Evolutionary conservation across 257 asterid genomes (phyloP), one percentile per base, ranked within the genome.

Genomic region (Gynochthodes officinalis): DNA sequence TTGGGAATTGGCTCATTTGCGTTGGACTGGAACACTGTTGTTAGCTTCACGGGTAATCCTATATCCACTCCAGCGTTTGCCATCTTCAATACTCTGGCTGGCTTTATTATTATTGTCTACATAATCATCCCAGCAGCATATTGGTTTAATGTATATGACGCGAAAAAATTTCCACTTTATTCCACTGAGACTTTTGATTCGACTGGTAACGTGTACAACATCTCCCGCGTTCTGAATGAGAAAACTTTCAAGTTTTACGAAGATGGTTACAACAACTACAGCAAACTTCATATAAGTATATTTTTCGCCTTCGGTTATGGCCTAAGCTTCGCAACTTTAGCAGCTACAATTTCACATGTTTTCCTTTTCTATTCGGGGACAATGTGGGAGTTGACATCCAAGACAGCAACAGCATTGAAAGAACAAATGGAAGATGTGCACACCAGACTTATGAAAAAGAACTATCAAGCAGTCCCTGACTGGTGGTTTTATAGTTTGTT

Each of bases 401-500:
- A 89, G 70, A 67, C 90, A 7, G 79, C 74, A 76, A 77, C 49
- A 0, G 62, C 40, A 25, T 12, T 82, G 25, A 21, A 75, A 40
- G 75, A 71, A 14, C 79, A 77, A 27, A 19, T 35, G 6, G 21
- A 73, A 55, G 97, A 88, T 2, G 83, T 88, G 70, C 97, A 92
- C 75, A 79, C 91, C 0, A 85, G 88, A 30, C n/a, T 87, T 6
- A 92, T 92, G 97, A 86, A 81, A 84, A 82, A 58, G 75, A 73
- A 78, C 69, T 92, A 92, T 57, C 78, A 72, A 35, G 0, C 71
- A 0, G 96, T 92, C 37, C 97, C 96, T 0, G 64, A 57, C 10
- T 88, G 93, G 95, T 92, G 96, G 97, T 92, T 92, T 61, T 59
- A 77, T 58, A 10, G 23, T n/a, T 77, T 92, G 33, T 80, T 89